Conservation (phyloP, 176 grass and related monocot species). For the Eragrostis nindensis region DNA sequence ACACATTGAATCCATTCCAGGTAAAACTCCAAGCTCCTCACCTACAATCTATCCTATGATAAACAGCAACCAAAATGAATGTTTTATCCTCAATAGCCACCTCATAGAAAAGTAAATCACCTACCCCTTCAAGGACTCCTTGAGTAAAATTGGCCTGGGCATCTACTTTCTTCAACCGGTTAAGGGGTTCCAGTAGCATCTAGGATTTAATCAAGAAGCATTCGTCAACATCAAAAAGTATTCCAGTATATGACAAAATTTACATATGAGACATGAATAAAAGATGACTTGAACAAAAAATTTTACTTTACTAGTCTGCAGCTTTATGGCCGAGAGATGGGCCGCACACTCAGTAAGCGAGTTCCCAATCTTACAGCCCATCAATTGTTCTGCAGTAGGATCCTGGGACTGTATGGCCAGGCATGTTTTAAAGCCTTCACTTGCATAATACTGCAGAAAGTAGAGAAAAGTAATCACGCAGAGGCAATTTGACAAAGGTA, state of each 20-base stretch:
- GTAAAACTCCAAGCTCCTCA: conserved; percentile 92
- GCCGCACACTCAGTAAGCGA: conserved; percentile 49
- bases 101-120: conserved; percentile 30
- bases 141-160: conserved; percentile 78
- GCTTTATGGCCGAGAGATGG: conserved; percentile 70
- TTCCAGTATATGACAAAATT: background rate
- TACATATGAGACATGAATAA: background rate
- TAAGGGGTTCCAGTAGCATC: conserved; percentile 85
- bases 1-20: conserved; percentile 79
- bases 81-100: conserved; percentile 8
- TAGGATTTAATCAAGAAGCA: conserved; percentile 40
- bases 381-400: conserved; percentile 62
- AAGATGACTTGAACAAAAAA: conserved; percentile 3
- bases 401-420: conserved; percentile 82
- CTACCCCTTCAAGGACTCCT: conserved; percentile 87
- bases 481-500: background rate
- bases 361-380: conserved; percentile 69
- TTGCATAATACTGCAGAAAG: conserved; percentile 70
- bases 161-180: conserved; percentile 86
- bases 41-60: conserved; percentile 80
- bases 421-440: conserved; percentile 83
- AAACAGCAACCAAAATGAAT: conserved; percentile 50
- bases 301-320: conserved; percentile 89
- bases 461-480: conserved; percentile 11
- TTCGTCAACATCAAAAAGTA: background rate